Evolutionary conservation across 768 basidiomycete genomes (phyloP), one percentile per base, ranked within the genome.

Genomic region (Tricholoma hemisulphureum): DNA sequence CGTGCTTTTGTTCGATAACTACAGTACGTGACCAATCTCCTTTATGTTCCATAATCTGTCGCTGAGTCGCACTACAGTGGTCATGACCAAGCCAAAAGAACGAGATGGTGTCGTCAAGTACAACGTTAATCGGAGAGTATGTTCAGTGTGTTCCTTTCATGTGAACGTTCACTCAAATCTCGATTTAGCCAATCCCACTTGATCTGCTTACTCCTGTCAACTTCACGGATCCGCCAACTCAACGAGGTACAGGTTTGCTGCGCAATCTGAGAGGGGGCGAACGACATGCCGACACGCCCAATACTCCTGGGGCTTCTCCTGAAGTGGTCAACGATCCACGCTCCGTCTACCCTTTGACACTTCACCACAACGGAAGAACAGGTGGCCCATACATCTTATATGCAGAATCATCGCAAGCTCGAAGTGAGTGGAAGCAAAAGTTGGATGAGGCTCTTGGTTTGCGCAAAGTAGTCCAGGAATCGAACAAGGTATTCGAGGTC

Each of bases 1-100:
- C 60, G 89, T 96, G 7, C 78, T 98, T 53, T 76, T 99, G 2
- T 97, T 99, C 64, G 97, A 99, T 71, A 94, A 98, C 65, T 99
- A 98, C 65, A 72, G 94, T 93, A 58, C 71, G 91, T 72, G 16
- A 16, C n/a, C 13, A 14, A 7, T 16, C 16, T 20, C 13, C 52
- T 28, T 6, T 6, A 14, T 41, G 21, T 41, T 37, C 50, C 23
- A 16, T 58, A 51, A 51, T 21, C 37, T 18, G n/a, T 21, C 43
- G 18, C 43, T 75, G 34, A 69, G 26, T 20, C 13, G 49, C n/a
- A 21, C 9, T 63, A 6, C 65, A 95, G 94, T 95, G 71, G 91
- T 95, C 31, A 83, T 94, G 82, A 93, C 93, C 11, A 95, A 95
- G 69, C 75, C 85, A 2, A 89, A 89, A 63, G 88, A 91, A 58